phyloP scores from a whole-genome alignment of 2,329 filamentous ascomycete species.

The Aspergillus hiratsukae region DNA sequence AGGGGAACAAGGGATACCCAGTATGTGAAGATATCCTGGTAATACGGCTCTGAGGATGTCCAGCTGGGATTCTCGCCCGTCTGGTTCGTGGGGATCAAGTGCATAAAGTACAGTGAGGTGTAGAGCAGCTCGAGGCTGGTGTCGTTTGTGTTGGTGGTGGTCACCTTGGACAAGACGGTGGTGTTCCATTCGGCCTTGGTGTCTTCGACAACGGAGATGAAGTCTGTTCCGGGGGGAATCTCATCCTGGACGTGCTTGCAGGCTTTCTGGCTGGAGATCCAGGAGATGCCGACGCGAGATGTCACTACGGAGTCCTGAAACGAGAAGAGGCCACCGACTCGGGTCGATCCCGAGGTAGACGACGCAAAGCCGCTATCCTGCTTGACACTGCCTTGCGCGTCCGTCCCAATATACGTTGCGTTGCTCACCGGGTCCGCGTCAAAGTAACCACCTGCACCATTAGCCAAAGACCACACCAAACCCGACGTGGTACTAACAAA shows the following conservation, averaged over 20 bases:
- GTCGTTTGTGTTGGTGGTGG: constrained; percentile 53
- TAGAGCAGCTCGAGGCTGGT: constrained; percentile 60
- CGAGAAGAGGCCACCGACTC: constrained; percentile 46
- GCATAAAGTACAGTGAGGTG: constrained; percentile 65
- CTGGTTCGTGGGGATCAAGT: constrained; percentile 64
- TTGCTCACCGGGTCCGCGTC: constrained; percentile 35
- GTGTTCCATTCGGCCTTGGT: constrained; percentile 56
- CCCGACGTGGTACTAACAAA: constrained; percentile 15
- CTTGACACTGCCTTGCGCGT: constrained; percentile 24
- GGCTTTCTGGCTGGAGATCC: constrained; percentile 59
- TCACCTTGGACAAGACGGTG: constrained; percentile 60
- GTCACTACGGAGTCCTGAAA: constrained; percentile 47
- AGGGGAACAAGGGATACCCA: too few relatives aligned
- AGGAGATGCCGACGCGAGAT: constrained; percentile 63
- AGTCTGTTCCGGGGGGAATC: constrained; percentile 46
- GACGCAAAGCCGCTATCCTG: constrained; percentile 26
- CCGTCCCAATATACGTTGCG: constrained; percentile 24
- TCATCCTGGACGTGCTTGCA: constrained; percentile 56
- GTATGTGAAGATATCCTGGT: constrained; percentile 66
- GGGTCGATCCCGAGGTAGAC: constrained; percentile 44
- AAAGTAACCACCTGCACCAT: constrained; percentile 58
- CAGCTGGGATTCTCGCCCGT: constrained; percentile 67
- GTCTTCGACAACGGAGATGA: constrained; percentile 44
- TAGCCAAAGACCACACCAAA: not conserved
- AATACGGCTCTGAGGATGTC: constrained; percentile 62